Percentiles rank a stretch among this genome's conserved stretches.
phyloP scores from a whole-genome alignment of 1,139 yeast species.

The Lodderomyces margitis region DNA sequence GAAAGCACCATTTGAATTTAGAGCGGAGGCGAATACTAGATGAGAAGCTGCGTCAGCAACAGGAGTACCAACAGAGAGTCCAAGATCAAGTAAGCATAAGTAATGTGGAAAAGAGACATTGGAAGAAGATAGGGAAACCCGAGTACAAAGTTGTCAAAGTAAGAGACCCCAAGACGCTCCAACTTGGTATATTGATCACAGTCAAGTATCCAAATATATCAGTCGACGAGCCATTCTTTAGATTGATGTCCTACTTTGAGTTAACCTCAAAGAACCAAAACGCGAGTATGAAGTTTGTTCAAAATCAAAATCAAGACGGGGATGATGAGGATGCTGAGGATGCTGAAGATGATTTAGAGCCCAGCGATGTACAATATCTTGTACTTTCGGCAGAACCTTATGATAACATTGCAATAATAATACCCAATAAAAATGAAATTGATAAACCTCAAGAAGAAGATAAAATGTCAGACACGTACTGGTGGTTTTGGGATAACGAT shows the following conservation, averaged over 20 bases:
- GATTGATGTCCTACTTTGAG: constrained; percentile 76
- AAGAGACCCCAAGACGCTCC: constrained; percentile 55
- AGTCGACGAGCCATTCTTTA: constrained; percentile 54
- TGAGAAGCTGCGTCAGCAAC: constrained; percentile 24
- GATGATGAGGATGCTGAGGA: constrained; percentile 19
- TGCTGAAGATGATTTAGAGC: constrained; percentile 36
- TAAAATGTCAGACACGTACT: constrained; percentile 44
- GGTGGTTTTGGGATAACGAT: constrained; percentile 75
- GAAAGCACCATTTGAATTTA: constrained; percentile 68
- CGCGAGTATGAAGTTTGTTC: constrained; percentile 23
- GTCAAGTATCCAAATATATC: constrained; percentile 54
- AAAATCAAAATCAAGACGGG: constrained; percentile 16
- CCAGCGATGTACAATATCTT: constrained; percentile 53
- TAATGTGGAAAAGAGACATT: constrained; percentile 43
- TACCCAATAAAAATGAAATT: constrained; percentile 57
- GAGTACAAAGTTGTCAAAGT: constrained; percentile 65
- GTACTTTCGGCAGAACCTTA: constrained; percentile 85
- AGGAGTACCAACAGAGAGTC: constrained; percentile 5
- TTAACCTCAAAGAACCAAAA: constrained; percentile 47
- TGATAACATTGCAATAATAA: constrained; percentile 68
- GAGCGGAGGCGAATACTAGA: constrained; percentile 54
- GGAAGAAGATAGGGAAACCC: constrained; percentile 71
- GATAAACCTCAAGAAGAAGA: constrained; percentile 40
- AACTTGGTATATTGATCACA: constrained; percentile 61
- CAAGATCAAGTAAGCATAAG: constrained; percentile 25